A percentile compares a stretch with the other conserved stretches of the same genome.
Evolutionary conservation across 1,139 yeast genomes (phyloP).

Genomic region (Blastobotrys petasosporus): DNA sequence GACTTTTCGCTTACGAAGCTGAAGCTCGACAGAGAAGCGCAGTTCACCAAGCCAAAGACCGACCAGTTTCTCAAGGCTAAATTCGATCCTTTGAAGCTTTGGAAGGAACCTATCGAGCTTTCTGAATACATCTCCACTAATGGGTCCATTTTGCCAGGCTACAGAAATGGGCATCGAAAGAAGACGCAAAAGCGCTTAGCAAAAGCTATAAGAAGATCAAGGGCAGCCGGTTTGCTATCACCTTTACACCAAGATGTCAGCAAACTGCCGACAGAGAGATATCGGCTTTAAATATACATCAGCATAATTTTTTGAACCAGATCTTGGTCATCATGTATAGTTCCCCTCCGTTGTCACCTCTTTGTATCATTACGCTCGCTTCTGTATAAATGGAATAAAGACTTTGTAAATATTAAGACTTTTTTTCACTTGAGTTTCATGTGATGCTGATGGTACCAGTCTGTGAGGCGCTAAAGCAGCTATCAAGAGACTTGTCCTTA

Average conservation of each 20-base stretch:
- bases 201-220: slow-evolving; percentile 60
- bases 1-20: slow-evolving; percentile 28
- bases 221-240: slow-evolving; percentile 63
- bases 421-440: no score
- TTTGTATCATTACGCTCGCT: no score
- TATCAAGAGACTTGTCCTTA: no score
- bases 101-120: slow-evolving; percentile 46
- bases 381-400: no score
- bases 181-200: slow-evolving; percentile 56
- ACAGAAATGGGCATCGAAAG: slow-evolving; percentile 50
- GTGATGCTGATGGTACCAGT: no score
- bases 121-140: slow-evolving; percentile 52
- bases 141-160: slow-evolving; percentile 61
- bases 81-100: slow-evolving; percentile 30
- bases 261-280: slow-evolving; percentile 4
- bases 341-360: no score
- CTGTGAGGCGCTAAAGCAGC: no score
- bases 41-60: slow-evolving; percentile 21
- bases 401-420: no score
- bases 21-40: slow-evolving; percentile 18
- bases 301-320: no score
- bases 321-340: no score
- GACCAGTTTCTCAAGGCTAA: slow-evolving; percentile 24
- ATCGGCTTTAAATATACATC: not conserved
- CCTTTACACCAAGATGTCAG: slow-evolving; percentile 43